Conservation (phyloP, 805 yeast genomes). For the Starmerella bombicola region DNA sequence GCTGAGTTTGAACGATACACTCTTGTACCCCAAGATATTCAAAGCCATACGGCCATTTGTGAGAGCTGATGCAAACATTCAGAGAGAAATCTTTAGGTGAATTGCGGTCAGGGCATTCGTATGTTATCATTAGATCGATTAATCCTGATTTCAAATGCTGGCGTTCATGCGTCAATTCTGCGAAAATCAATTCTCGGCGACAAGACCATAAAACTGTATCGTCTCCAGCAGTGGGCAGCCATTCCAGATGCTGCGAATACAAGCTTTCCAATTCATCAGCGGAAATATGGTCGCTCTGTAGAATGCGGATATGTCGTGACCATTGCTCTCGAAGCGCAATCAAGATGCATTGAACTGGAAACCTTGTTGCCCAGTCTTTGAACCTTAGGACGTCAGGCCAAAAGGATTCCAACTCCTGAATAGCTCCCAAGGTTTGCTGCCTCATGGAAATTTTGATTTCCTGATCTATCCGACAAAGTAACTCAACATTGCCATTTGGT, state of each 20-base stretch:
- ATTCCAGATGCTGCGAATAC: conserved; percentile 1
- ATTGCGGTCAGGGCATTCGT: not conserved
- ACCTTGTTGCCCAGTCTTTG: conserved; percentile 29
- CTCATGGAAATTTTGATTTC: conserved; percentile 42
- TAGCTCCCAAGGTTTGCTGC: conserved; percentile 26
- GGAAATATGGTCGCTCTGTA: too few relatives aligned
- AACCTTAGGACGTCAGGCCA: conserved; percentile 22
- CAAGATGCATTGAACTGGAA: conserved; percentile 41
- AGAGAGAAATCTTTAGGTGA: conserved; percentile 25
- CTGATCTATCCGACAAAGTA: conserved; percentile 49
- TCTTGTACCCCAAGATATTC: conserved; percentile 72
- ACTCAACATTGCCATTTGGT: conserved; percentile 37
- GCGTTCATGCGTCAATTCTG: conserved; percentile 9
- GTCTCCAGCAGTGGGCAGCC: conserved; percentile 5
- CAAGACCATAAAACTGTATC: conserved; percentile 11
- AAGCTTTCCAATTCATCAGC: not conserved
- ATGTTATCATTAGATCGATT: not conserved
- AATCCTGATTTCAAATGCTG: conserved; percentile 2
- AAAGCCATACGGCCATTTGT: conserved; percentile 52
- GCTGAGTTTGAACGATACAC: conserved; percentile 63
- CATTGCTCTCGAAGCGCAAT: conserved; percentile 18
- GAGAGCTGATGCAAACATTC: conserved; percentile 39
- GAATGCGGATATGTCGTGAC: not conserved
- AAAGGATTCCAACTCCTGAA: conserved; percentile 20
- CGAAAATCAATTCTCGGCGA: conserved; percentile 10